These are phyloP conservation scores for Pezicula neosporulosa DNA, from an alignment of 2,329 filamentous ascomycete genomes.

Conservation along the genomic window DNA sequence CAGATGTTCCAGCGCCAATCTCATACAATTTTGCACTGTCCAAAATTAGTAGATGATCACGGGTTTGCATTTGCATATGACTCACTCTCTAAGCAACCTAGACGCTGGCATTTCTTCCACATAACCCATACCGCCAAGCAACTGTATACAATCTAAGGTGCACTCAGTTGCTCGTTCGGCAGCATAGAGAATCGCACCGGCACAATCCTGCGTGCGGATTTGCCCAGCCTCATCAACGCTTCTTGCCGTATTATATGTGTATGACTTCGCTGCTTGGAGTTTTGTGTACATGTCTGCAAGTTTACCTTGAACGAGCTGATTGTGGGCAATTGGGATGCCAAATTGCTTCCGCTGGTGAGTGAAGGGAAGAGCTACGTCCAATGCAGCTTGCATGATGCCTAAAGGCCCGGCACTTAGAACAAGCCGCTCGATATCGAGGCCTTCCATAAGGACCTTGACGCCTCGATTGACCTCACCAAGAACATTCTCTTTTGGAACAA, in stretches of 20 bases:
- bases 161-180: slow-evolving; percentile 88
- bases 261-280: slow-evolving; percentile 76
- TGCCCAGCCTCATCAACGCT: slow-evolving; percentile 72
- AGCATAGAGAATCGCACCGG: slow-evolving; percentile 88
- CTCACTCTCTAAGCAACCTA: slow-evolving; percentile 65
- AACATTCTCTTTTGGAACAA: slow-evolving; percentile 79
- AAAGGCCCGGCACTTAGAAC: slow-evolving; percentile 88
- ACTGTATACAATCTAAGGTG: slow-evolving; percentile 82
- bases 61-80: not conserved
- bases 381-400: slow-evolving; percentile 88
- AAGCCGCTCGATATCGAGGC: slow-evolving; percentile 87
- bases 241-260: slow-evolving; percentile 81
- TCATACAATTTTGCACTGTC: slow-evolving; percentile 76
- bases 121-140: slow-evolving; percentile 94
- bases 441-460: slow-evolving; percentile 91
- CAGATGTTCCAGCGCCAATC: slow-evolving; percentile 94
- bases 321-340: slow-evolving; percentile 78
- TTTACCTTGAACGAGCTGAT: slow-evolving; percentile 90
- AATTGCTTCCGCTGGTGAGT: slow-evolving; percentile 90
- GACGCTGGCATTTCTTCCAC: slow-evolving; percentile 93
- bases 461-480: slow-evolving; percentile 79
- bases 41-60: slow-evolving; percentile 25
- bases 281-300: slow-evolving; percentile 98
- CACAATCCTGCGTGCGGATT: slow-evolving; percentile 87
- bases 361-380: slow-evolving; percentile 86